Evolutionary conservation across 441 rosid species (phyloP).

Genomic region (Pelargonium fulgidum): DNA sequence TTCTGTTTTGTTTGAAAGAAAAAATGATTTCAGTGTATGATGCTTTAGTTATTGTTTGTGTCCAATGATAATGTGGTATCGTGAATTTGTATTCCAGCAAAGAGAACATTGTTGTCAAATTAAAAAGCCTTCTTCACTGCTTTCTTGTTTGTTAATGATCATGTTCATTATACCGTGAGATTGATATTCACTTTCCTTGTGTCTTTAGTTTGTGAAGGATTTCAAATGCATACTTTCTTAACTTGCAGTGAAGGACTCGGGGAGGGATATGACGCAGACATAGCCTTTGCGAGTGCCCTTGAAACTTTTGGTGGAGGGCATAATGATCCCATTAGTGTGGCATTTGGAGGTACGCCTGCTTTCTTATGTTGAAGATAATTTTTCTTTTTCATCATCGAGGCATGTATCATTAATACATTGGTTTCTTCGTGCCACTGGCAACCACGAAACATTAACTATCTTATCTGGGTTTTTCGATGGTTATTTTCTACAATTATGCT

Average conservation of each 20-base stretch:
- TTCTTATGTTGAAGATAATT: not conserved
- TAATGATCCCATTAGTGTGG: constrained; percentile 27
- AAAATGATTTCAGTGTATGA: not conserved
- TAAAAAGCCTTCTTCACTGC: not conserved
- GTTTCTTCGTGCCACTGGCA: not conserved
- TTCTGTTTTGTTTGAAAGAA: constrained; percentile 1
- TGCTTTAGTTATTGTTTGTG: not conserved
- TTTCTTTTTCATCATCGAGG: not conserved
- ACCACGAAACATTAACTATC: not conserved
- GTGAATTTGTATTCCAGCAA: not conserved
- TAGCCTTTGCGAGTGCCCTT: constrained; percentile 28
- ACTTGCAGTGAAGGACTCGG: constrained; percentile 29
- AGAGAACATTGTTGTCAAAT: not conserved
- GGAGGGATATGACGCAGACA: constrained; percentile 28
- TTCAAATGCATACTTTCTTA: constrained; percentile 17
- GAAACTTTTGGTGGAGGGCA: constrained; percentile 30
- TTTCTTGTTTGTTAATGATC: not conserved
- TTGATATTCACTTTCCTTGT: not conserved
- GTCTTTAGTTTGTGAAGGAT: constrained; percentile 12
- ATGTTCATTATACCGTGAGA: not conserved
- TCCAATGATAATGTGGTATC: not conserved
- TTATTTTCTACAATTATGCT: not conserved
- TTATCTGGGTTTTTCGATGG: not conserved
- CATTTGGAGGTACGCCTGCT: constrained; percentile 24
- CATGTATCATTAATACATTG: not conserved